These are phyloP conservation scores for Ilex asprella DNA, from an alignment of 257 asterid species.

Conservation along the genomic window DNA sequence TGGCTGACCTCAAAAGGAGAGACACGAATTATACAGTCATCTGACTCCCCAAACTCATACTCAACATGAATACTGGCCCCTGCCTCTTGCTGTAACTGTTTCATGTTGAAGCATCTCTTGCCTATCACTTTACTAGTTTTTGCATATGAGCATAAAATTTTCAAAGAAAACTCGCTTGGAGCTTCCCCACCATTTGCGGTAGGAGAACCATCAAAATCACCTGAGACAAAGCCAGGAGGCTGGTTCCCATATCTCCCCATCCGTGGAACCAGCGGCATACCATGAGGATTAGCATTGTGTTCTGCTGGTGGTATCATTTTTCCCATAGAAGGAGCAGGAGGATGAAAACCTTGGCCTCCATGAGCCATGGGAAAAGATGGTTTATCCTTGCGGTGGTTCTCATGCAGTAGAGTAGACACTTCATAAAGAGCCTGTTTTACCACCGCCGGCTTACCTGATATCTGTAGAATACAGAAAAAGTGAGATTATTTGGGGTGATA, in stretches of 20 bases:
- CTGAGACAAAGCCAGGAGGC: constrained; percentile 36
- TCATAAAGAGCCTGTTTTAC: constrained; percentile 59
- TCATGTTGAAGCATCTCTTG: constrained; percentile 67
- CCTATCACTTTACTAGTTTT: constrained; percentile 82
- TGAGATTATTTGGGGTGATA: neutral
- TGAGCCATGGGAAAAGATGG: constrained; percentile 38
- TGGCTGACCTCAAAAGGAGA: constrained; percentile 59
- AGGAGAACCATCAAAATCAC: constrained; percentile 45
- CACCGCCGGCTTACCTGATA: constrained; percentile 60
- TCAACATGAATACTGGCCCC: constrained; percentile 67
- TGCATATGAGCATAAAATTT: constrained; percentile 62
- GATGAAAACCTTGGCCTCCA: constrained; percentile 37
- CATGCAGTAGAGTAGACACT: constrained; percentile 70
- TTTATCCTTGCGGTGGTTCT: constrained; percentile 63
- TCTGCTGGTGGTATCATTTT: constrained; percentile 41
- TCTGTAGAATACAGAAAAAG: constrained; percentile 21
- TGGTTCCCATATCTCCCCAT: constrained; percentile 37
- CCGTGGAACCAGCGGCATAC: constrained; percentile 32
- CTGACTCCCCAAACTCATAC: constrained; percentile 37
- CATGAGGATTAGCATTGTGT: constrained; percentile 28
- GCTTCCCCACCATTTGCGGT: constrained; percentile 38
- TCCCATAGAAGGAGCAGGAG: constrained; percentile 30
- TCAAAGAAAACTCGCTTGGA: constrained; percentile 55
- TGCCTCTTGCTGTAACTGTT: constrained; percentile 60
- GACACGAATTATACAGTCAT: constrained; percentile 66